Conservation (phyloP, 805 yeast genomes). For the Kuraishia cidri region DNA sequence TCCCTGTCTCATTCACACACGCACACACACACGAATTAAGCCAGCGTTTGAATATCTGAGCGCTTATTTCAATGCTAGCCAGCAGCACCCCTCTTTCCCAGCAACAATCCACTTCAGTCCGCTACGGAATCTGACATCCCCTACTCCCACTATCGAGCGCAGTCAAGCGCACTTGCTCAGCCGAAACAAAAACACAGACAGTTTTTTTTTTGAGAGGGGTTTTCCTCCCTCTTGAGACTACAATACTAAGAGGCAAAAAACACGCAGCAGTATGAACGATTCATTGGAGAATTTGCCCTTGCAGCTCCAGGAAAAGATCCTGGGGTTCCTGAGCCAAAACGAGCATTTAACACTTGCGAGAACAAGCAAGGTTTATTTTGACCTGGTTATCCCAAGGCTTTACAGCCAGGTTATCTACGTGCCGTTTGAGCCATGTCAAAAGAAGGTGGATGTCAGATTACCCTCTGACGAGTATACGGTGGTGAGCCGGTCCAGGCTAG, state of each 20-base stretch:
- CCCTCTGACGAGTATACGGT: background rate
- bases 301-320: background rate
- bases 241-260: background rate
- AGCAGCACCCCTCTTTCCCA: constrained; percentile 1
- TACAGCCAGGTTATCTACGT: background rate
- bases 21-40: no score
- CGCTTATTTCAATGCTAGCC: constrained; percentile 1
- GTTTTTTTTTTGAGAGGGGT: no score
- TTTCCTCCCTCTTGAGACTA: no score
- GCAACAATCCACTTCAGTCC: background rate
- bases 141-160: no score
- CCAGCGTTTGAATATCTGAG: no score
- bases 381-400: background rate
- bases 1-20: no score
- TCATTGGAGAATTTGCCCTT: background rate
- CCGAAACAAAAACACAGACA: no score
- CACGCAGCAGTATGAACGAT: background rate
- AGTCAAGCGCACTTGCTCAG: no score
- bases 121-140: constrained; percentile 1
- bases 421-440: background rate
- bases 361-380: background rate
- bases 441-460: background rate
- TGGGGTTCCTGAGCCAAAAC: background rate
- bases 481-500: background rate
- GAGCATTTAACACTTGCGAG: background rate